Evolutionary conservation across 805 yeast genomes (phyloP).

Genomic region (Nakazawaea holstii): DNA sequence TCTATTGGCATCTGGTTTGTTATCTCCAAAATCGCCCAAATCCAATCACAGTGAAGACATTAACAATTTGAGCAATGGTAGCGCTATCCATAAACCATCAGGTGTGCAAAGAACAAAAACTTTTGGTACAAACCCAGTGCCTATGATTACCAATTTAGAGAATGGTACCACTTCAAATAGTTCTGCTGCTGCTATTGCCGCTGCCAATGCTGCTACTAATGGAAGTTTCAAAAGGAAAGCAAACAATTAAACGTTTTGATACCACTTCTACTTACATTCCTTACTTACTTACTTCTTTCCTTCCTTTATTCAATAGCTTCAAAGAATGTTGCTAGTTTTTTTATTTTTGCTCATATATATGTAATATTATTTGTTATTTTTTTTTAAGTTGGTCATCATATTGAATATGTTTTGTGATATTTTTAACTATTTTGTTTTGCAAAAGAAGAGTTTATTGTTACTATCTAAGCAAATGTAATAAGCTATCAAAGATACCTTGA

Average conservation of each 20-base stretch:
- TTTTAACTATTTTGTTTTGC: too few species aligned
- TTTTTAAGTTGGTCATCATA: too few species aligned
- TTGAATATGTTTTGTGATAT: too few species aligned
- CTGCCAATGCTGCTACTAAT: conserved; percentile 1
- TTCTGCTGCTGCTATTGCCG: conserved; percentile 8
- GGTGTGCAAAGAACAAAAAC: conserved; percentile 11
- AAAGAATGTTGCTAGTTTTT: too few species aligned
- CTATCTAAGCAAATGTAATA: too few species aligned
- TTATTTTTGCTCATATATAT: too few species aligned
- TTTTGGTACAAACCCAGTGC: conserved; percentile 14
- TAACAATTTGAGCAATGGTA: conserved; percentile 10
- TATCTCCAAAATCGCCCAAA: conserved; percentile 40
- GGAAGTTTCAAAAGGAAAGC: too few species aligned
- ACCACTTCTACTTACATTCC: background rate
- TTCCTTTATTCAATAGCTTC: too few species aligned
- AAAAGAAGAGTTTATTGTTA: too few species aligned
- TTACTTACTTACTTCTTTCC: too few species aligned
- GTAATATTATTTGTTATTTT: too few species aligned
- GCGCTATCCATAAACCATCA: background rate
- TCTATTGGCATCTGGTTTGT: conserved; percentile 55
- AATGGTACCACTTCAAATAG: conserved; percentile 11
- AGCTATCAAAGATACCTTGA: too few species aligned
- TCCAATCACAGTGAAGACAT: conserved; percentile 11
- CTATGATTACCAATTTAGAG: conserved; percentile 15
- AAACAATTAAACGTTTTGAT: background rate